Evolutionary conservation across 2,329 filamentous ascomycete genomes (phyloP), one percentile per base, ranked within the genome.

Genomic region (Leptographium radiaticola): DNA sequence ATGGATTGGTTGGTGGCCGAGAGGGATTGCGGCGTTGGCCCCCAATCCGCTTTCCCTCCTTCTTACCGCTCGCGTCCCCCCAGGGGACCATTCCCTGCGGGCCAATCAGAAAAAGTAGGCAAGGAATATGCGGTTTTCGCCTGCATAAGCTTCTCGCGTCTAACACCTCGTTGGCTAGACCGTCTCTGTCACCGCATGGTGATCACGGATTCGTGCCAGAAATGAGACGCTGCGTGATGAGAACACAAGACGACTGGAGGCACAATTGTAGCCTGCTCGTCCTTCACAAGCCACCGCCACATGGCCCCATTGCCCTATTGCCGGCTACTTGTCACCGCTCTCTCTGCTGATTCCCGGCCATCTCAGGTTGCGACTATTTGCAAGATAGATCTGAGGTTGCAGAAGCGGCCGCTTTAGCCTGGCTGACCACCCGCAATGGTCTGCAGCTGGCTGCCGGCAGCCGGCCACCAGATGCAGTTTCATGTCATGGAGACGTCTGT

Each of bases 391-490:
- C 43, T 45, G 15, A 45, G 58, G 53, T 49, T 48, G 58, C 58
- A 59, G 58, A 57, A 57, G 46, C 45, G 58, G 58, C 55, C 58
- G 56, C 58, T 30, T 57, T 58, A 58, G 55, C 44, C 48, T 54
- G 53, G 33, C 45, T 52, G 30, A 33, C n/a, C 49, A 36, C 54
- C 50, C 50, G 4, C 31, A 42, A 49, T 54, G 33, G 49, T 30
- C 51, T 47, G 51, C 54, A 49, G 44, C 39, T 25, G 20, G 44
- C 25, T 33, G 25, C 30, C 25, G 12, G 45, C 8, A 18, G 45
- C 13, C 31, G 16, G 44, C 7, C 4, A 13, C 16, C 25, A 18
- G 16, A 34, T 48, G 31, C 45, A 30, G 31, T 8, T n/a, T 11
- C 15, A 45, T 31, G 20, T 16, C 9, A 9, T 12, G 42, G 6